These are phyloP conservation scores for Xerocomus potaroensis DNA, from an alignment of 768 basidiomycete species.

Conservation along the genomic window DNA sequence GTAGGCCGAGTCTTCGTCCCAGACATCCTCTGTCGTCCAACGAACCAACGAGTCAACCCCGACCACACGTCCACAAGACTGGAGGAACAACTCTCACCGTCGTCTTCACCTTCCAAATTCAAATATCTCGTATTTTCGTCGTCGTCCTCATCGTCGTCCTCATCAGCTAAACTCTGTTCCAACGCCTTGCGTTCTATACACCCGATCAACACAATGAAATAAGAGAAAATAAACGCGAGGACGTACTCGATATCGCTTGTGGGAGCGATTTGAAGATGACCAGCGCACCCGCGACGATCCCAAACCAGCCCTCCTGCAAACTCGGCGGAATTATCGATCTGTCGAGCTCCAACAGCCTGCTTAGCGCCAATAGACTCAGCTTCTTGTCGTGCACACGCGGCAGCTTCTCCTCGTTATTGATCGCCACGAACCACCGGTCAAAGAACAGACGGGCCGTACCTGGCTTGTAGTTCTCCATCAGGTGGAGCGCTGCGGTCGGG, in stretches of 20 bases:
- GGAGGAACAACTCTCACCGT: slow-evolving; percentile 41
- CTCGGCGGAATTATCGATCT: slow-evolving; percentile 50
- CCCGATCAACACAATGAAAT: neutral
- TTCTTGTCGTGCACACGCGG: slow-evolving; percentile 92
- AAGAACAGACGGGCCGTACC: slow-evolving; percentile 76
- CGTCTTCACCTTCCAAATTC: slow-evolving; percentile 62
- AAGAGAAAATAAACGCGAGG: neutral
- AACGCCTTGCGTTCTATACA: slow-evolving; percentile 54
- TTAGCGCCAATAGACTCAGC: slow-evolving; percentile 70
- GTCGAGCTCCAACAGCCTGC: slow-evolving; percentile 70
- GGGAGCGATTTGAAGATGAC: slow-evolving; percentile 77
- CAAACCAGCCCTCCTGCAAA: slow-evolving; percentile 69
- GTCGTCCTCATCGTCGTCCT: slow-evolving; percentile 43
- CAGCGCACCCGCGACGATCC: slow-evolving; percentile 66
- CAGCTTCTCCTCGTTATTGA: slow-evolving; percentile 53
- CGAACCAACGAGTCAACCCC: neutral
- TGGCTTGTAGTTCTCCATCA: slow-evolving; percentile 60
- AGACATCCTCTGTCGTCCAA: slow-evolving; percentile 78
- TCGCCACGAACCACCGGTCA: slow-evolving; percentile 76
- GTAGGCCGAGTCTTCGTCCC: slow-evolving; percentile 88
- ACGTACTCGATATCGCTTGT: slow-evolving; percentile 67
- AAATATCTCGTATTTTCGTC: slow-evolving; percentile 48
- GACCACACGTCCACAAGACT: neutral
- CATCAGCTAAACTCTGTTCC: slow-evolving; percentile 45
- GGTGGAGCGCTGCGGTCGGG: slow-evolving; percentile 66